Base-by-base conservation (phyloP, 2,329 filamentous ascomycete species). In the Monosporascus sp. region DNA sequence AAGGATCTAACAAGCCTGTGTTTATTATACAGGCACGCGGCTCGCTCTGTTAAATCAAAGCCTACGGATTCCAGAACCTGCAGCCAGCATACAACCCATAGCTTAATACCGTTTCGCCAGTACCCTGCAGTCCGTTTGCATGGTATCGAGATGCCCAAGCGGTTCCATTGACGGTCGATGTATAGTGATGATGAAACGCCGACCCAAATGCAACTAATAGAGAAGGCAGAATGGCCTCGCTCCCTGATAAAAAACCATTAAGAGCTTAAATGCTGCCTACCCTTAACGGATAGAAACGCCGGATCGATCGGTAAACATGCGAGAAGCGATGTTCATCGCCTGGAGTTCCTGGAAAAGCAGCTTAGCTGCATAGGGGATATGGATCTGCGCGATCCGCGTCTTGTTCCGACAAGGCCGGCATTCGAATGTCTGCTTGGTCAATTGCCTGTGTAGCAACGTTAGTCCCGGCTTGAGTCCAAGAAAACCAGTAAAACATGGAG, bases 321-420 rank as follows among this genome's bases (percentile, higher is more conserved):
- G 86, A 34, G 93, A 88, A 11, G 94, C 93, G 71, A 99, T 97
- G 72, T 97, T 97, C 94, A 99, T 99, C 48, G 91, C 87, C 68
- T 92, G 90, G 62, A 99, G 77, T 76, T 99, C 94, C 77, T 99
- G 94, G 86, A 99, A 99, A 49, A 99, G 83, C 48, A 99, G 80
- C 77, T 99, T 99, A 56, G 94, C 94, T 2, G 94, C 94, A 69
- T 99, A 99, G 0, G 94, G 94, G 60, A 99, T 96, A 70, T 97
- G 90, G 52, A 99, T 88, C 72, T 99, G 94, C 5, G 93, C 94
- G 70, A 99, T 97, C 76, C 90, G 91, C 58, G 93, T 97, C 82
- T 97, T 97, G 80, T 99, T 99, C 78, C 95, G 94, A 82, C 94
- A 99, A 36, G 94, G 90, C 52, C 94, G 84, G 73, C 94, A 99